Conservation (phyloP, 129 eudicot species). For the Deinandra increscens region DNA sequence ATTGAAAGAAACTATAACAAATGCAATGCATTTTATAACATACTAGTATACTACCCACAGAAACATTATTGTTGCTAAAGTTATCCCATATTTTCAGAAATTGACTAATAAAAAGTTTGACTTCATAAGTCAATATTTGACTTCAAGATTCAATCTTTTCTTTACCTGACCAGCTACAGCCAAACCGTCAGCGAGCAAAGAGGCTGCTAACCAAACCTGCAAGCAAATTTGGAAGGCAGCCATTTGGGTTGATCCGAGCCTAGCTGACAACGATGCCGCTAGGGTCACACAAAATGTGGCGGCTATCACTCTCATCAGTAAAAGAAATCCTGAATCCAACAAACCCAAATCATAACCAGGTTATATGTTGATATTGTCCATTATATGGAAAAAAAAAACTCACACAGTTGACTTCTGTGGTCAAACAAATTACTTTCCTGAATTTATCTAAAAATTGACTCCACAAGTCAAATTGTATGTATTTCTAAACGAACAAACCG, state of each 20-base stretch:
- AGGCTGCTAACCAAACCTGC: constrained; percentile 66
- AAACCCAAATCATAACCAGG: background rate
- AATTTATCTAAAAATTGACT: constrained; percentile 1
- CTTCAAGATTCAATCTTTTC: constrained; percentile 8
- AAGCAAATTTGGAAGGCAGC: constrained; percentile 68
- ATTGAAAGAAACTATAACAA: background rate
- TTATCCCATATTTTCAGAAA: background rate
- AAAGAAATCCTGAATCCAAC: constrained; percentile 40
- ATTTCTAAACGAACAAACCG: background rate
- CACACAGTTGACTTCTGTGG: constrained; percentile 4
- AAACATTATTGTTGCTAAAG: background rate
- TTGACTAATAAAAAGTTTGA: background rate
- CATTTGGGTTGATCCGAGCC: constrained; percentile 52
- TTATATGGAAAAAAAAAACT: background rate
- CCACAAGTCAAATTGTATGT: constrained; percentile 6
- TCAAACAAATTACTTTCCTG: background rate
- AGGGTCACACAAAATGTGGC: constrained; percentile 62
- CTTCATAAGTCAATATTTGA: background rate
- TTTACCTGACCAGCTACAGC: constrained; percentile 66
- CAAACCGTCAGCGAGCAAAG: constrained; percentile 59
- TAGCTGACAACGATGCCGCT: constrained; percentile 55
- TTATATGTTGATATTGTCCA: background rate
- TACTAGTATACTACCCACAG: background rate
- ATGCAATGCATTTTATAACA: background rate
- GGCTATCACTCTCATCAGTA: constrained; percentile 55